Conservation (phyloP, 1,284 basidiomycete genomes). For the Anthracocystis walkeri region DNA sequence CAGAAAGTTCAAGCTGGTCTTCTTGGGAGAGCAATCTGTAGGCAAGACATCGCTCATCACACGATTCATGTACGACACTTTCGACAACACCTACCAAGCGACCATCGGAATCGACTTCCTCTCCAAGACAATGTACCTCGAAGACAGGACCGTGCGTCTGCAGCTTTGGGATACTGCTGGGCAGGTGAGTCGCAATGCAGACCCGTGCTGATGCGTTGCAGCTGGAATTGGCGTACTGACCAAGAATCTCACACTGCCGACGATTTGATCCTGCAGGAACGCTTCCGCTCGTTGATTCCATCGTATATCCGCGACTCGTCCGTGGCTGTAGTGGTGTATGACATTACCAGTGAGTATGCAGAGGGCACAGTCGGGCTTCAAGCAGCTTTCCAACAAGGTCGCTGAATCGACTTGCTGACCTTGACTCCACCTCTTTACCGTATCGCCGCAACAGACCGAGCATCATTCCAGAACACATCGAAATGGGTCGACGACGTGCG, state of each 20-base stretch:
- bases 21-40: conserved; percentile 66
- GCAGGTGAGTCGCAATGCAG: conserved; percentile 75
- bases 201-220: not conserved
- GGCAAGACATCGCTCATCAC: conserved; percentile 92
- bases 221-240: not conserved
- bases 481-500: conserved; percentile 99
- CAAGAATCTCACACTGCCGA: not conserved
- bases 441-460: conserved; percentile 77
- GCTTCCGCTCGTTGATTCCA: conserved; percentile 96
- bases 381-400: no score
- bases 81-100: conserved; percentile 99
- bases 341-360: conserved; percentile 88
- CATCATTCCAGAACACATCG: conserved; percentile 94
- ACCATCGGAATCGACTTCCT: conserved; percentile 99
- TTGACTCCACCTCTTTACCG: not conserved
- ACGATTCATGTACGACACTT: conserved; percentile 96
- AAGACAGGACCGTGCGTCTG: conserved; percentile 95
- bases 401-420: not conserved
- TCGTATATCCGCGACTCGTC: conserved; percentile 99
- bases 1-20: conserved; percentile 70
- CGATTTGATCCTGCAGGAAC: conserved; percentile 76
- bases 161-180: conserved; percentile 97
- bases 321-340: conserved; percentile 97
- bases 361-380: not conserved
- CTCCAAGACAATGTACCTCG: conserved; percentile 99